Evolutionary conservation across 83 land plant species (phyloP), one percentile per base, ranked within the genome.

Genomic region (Diphasiastrum complanatum): DNA sequence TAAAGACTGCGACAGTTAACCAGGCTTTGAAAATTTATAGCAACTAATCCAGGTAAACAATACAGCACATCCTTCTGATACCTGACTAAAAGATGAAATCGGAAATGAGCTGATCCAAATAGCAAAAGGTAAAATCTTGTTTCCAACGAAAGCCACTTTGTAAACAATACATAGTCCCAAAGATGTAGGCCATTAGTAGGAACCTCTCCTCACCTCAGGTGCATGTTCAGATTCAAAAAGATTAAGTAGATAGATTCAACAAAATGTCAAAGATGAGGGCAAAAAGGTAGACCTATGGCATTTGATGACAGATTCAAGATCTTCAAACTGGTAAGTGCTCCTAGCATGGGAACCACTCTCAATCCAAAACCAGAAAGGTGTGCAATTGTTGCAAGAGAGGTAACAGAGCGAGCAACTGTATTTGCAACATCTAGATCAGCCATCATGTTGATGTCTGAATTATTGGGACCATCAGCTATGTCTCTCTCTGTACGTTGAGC

Each of bases 351-450:
- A 10, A 93, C 54, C 4, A 76, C 77, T 57, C 75, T 84, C 60
- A 93, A 71, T n/a, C 91, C 96, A 58, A 85, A 80, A 26, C 92
- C 91, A 30, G 84, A 61, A 20, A 93, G 74, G 59, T 93, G 88
- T 16, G 99, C 99, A 38, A 79, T 82, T 28, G 83, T 64, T n/a
- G 96, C 81, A 16, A 79, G 74, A 2, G 91, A 68, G 67, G 79
- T 81, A 51, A 92, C 65, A 25, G 98, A 81, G 43, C 74, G 88
- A 45, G 83, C 78, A 33, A 79, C 72, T 20, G 67, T 63, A 61
- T 79, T 85, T 22, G 87, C 91, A 43, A 68, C 47, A 36, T 43
- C 66, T 14, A 30, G 57, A 43, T 60, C 71, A 20, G 62, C 52
- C 20, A 28, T 46, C 11, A 41, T 12, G 27, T 18, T 8, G 20